These are phyloP conservation scores for California macrophylla DNA, from an alignment of 441 rosid genomes.

Conservation along the genomic window DNA sequence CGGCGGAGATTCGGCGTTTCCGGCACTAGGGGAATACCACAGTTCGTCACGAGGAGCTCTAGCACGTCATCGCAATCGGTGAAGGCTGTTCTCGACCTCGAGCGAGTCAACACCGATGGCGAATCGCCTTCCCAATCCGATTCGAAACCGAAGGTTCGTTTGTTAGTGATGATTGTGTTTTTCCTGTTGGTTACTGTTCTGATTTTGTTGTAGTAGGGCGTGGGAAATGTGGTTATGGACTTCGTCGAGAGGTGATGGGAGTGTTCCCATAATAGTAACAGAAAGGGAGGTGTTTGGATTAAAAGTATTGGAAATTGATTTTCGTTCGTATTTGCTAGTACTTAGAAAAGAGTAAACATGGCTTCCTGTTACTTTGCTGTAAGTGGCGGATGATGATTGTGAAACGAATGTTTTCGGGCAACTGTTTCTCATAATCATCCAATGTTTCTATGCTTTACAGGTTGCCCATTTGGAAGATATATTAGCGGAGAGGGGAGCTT, in stretches of 20 bases:
- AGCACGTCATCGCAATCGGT: slow-evolving; percentile 26
- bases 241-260: not conserved
- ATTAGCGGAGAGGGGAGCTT: slow-evolving; percentile 89
- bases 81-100: slow-evolving; percentile 41
- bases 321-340: not conserved
- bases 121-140: slow-evolving; percentile 22
- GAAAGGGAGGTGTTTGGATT: not conserved
- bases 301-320: not conserved
- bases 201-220: not conserved
- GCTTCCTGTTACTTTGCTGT: not conserved
- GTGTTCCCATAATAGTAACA: not conserved
- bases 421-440: not conserved
- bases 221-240: not conserved
- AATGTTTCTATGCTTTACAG: slow-evolving; percentile 24
- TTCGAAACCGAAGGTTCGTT: slow-evolving; percentile 33
- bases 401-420: slow-evolving; percentile 4
- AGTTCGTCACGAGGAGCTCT: slow-evolving; percentile 8
- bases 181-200: not conserved
- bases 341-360: not conserved
- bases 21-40: slow-evolving; percentile 15
- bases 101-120: slow-evolving; percentile 19
- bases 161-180: not conserved
- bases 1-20: slow-evolving; percentile 48
- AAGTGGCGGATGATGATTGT: not conserved
- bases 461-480: slow-evolving; percentile 84